These are phyloP conservation scores for Naganishia friedmannii DNA, from an alignment of 768 basidiomycete species.

Conservation along the genomic window DNA sequence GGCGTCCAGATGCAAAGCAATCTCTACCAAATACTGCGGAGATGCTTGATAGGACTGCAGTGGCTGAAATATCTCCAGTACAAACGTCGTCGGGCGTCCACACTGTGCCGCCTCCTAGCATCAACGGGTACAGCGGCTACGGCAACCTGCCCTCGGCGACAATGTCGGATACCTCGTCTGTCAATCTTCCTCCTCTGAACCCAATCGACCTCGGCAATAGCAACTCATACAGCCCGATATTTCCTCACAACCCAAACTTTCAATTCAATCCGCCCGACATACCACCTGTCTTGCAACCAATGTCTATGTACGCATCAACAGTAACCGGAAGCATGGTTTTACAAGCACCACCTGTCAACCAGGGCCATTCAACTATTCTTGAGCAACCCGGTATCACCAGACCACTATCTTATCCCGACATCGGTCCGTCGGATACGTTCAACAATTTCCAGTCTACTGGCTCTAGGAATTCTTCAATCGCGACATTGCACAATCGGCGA, in stretches of 20 bases:
- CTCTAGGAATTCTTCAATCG: background rate
- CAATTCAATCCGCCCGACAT: background rate
- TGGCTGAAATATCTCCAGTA: background rate
- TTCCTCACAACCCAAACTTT: background rate
- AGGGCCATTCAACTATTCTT: background rate
- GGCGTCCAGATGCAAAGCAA: background rate
- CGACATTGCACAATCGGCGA: background rate
- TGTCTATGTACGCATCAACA: background rate
- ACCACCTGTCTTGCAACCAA: background rate
- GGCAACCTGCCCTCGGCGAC: background rate
- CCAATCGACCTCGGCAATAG: background rate
- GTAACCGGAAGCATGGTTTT: constrained; percentile 1
- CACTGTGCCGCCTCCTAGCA: background rate
- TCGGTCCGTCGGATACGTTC: background rate
- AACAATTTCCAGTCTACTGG: background rate
- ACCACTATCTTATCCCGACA: background rate
- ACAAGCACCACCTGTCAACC: background rate
- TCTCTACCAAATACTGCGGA: background rate
- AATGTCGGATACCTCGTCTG: background rate
- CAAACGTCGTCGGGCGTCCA: background rate
- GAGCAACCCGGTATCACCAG: background rate
- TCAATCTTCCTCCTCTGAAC: background rate
- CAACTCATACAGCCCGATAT: background rate
- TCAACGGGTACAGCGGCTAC: background rate
- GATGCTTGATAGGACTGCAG: background rate